A percentile compares a stretch with the other conserved stretches of the same genome.
Conservation (phyloP, 495 filamentous ascomycete species). For the Elaphomyces granulatus region DNA sequence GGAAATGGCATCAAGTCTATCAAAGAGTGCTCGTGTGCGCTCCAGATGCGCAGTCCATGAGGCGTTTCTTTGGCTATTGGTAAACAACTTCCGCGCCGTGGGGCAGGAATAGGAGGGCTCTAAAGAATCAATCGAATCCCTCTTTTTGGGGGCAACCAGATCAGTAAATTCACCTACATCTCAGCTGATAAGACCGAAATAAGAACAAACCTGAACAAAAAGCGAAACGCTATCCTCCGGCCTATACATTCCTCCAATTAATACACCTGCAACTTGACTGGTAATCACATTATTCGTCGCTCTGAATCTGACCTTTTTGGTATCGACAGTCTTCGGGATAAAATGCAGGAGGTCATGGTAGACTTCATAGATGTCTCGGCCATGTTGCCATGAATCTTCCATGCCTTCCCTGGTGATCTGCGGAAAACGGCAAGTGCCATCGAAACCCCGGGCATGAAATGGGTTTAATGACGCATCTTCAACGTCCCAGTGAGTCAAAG, state of each 20-base stretch:
- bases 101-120: slow-evolving; percentile 48
- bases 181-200: background rate
- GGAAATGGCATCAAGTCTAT: slow-evolving; percentile 41
- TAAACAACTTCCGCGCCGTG: slow-evolving; percentile 28
- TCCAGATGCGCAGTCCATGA: slow-evolving; percentile 44
- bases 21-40: slow-evolving; percentile 35
- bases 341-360: slow-evolving; percentile 47
- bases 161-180: no score
- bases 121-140: slow-evolving; percentile 38
- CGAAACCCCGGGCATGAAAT: slow-evolving; percentile 40
- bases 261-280: slow-evolving; percentile 51
- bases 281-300: slow-evolving; percentile 61
- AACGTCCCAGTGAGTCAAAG: slow-evolving; percentile 41
- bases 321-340: slow-evolving; percentile 33
- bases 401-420: slow-evolving; percentile 52
- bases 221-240: slow-evolving; percentile 27
- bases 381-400: slow-evolving; percentile 52
- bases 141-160: no score
- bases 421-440: slow-evolving; percentile 54
- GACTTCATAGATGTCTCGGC: slow-evolving; percentile 45
- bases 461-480: slow-evolving; percentile 43
- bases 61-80: slow-evolving; percentile 28
- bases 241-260: slow-evolving; percentile 45
- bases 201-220: slow-evolving; percentile 17
- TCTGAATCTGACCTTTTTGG: slow-evolving; percentile 34